Percentiles rank a stretch among this genome's conserved stretches.
These are phyloP conservation scores for Bombardia bombarda DNA, from an alignment of 495 filamentous ascomycete genomes.

Conservation along the genomic window DNA sequence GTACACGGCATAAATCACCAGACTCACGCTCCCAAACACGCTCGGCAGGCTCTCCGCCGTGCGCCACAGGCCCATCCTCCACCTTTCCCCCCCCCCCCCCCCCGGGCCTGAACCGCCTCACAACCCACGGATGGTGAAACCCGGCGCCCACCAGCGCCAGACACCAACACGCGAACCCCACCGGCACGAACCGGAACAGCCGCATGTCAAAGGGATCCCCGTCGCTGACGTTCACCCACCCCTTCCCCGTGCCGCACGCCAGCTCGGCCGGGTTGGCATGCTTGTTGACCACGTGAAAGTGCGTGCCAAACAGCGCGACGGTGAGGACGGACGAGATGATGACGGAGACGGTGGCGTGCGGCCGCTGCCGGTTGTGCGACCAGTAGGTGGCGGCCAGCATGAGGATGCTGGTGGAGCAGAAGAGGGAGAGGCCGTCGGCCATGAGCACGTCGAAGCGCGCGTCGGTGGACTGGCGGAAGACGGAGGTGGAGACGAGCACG, in stretches of 20 bases:
- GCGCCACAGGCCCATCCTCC: conserved; percentile 2
- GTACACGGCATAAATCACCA: conserved; percentile 9
- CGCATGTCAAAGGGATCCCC: conserved; percentile 8
- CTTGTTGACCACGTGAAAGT: conserved; percentile 9
- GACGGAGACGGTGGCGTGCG: conserved; percentile 6
- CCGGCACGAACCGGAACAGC: conserved; percentile 9
- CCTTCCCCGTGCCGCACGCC: conserved; percentile 8
- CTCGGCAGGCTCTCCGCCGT: conserved; percentile 4
- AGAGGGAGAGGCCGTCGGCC: conserved; percentile 13
- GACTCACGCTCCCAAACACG: conserved; percentile 5
- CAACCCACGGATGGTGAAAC: conserved; percentile 10
- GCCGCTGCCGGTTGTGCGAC: conserved; percentile 7
- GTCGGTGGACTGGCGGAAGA: conserved; percentile 13
- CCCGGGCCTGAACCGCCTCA: not conserved
- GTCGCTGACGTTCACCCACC: not conserved
- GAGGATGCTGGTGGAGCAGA: conserved; percentile 11
- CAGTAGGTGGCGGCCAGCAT: conserved; percentile 14
- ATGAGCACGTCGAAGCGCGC: conserved; percentile 15
- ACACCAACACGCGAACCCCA: conserved; percentile 8
- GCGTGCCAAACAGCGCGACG: conserved; percentile 11
- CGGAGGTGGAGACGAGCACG: conserved; percentile 13
- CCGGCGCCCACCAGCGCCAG: conserved; percentile 7
- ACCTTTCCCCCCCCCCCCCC: not conserved
- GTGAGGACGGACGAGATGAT: conserved; percentile 5
- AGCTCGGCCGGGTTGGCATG: conserved; percentile 9